Evolutionary conservation across 2,329 filamentous ascomycete genomes (phyloP), one percentile per base, ranked within the genome.

Genomic region (Botryotinia globosa): DNA sequence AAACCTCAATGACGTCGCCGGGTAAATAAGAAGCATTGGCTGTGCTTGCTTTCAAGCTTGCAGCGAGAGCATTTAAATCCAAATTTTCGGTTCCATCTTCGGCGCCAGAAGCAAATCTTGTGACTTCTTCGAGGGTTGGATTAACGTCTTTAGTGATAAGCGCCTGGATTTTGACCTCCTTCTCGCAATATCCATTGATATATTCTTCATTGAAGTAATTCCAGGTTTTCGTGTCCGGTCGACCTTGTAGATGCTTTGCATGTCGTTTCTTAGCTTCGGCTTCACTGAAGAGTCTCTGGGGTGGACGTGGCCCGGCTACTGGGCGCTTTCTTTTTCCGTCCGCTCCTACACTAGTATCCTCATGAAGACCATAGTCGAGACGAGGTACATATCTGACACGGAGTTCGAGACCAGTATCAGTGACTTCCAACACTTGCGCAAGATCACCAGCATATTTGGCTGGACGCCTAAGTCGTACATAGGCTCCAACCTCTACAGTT

Each of bases 1-100:
- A 98, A 61, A 99, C 94, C 82, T 98, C 95, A 34, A 99, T 94
- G n/a, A 94, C 90, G 81, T 99, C 96, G 48, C 97, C 97, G 4
- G 94, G 93, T 8, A 97, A 88, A 79, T 97, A 99, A 5, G 92
- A 91, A 48, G 94, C 91, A 74, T 92, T 92, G 14, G 90, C 89
- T 74, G 92, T 92, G 77, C 90, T 92, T 73, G 93, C 92, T 80
- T 97, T 97, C 71, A 98, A 85, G 76, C 94, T 97, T 66, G 94
- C 92, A 14, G 95, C 94, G 70, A 99, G 86, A 1, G 95, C 94
- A 78, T 94, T 92, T 61, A 99, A 87, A 83, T 99, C 96, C 51
- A 99, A 87, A 76, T 97, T 97, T 78, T 97, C 94, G 0, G 94
- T 94, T 29, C 96, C 96, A 80, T 98, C 96, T 76, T 97, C 94